phyloP scores from a whole-genome alignment of 192 early-diverging fungal species.

The Backusella westeae region DNA sequence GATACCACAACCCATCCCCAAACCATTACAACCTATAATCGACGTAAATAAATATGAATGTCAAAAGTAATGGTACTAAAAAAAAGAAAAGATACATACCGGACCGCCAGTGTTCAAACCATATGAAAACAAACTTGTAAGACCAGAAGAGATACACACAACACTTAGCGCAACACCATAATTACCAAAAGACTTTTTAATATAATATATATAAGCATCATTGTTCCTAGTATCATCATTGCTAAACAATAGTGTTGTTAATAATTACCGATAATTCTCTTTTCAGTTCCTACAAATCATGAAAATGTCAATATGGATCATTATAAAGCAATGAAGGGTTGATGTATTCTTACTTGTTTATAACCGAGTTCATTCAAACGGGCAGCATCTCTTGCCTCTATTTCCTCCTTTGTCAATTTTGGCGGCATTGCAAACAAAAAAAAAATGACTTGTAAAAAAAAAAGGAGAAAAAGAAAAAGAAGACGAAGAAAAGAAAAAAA shows the following conservation, averaged over 20 bases:
- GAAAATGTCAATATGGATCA: background rate
- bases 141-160: conserved; percentile 47
- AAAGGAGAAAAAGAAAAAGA: background rate
- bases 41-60: background rate
- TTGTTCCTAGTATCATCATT: background rate
- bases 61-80: background rate
- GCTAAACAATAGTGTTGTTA: background rate
- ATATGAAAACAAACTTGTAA: conserved; percentile 45
- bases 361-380: conserved; percentile 46
- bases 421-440: background rate
- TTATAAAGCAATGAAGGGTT: background rate
- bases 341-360: conserved; percentile 32
- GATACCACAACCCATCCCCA: conserved; percentile 46
- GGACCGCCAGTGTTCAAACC: conserved; percentile 47
- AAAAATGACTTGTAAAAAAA: background rate
- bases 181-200: conserved; percentile 26
- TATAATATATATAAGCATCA: background rate
- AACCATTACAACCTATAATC: conserved; percentile 6
- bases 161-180: conserved; percentile 42
- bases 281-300: background rate
- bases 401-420: conserved; percentile 30
- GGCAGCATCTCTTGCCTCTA: conserved; percentile 25
- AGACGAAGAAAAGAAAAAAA: background rate
- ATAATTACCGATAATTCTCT: conserved; percentile 5
- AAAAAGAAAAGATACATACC: conserved; percentile 18